Percentiles rank a stretch among this genome's conserved stretches.
These are phyloP conservation scores for Dothistroma septosporum DNA, from an alignment of 2,329 filamentous ascomycete genomes.

Conservation along the genomic window DNA sequence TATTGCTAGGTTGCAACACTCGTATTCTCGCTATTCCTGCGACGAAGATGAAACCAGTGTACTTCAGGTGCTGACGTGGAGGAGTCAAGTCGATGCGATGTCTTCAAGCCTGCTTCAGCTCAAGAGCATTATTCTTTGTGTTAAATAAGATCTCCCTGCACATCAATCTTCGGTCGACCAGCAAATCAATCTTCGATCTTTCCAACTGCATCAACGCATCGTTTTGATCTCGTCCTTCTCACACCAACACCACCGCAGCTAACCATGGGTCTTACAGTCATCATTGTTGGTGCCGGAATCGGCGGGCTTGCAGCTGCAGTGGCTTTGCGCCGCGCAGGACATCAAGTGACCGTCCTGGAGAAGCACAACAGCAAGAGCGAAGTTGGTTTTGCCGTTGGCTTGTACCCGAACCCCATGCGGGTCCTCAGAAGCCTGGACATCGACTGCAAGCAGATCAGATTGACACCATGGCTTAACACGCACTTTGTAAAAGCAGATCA, in stretches of 20 bases:
- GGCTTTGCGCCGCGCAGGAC: constrained; percentile 47
- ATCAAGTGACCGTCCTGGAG: constrained; percentile 53
- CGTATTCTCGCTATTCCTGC: too few species aligned
- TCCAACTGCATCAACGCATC: neutral
- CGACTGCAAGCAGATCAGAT: neutral
- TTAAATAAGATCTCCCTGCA: too few species aligned
- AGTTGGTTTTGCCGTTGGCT: constrained; percentile 14
- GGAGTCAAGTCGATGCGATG: too few species aligned
- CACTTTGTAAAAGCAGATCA: neutral
- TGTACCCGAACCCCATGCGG: constrained; percentile 14
- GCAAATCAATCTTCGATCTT: too few species aligned
- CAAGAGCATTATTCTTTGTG: too few species aligned
- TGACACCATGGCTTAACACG: neutral
- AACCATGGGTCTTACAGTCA: constrained; percentile 36
- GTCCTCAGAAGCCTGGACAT: constrained; percentile 6
- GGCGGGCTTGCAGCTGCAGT: constrained; percentile 50
- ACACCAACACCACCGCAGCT: too few species aligned
- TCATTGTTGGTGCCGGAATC: constrained; percentile 56
- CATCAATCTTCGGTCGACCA: too few species aligned
- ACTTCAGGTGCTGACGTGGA: too few species aligned
- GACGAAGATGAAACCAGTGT: too few species aligned
- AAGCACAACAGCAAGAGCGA: constrained; percentile 44
- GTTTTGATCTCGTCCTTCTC: neutral
- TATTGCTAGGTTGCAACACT: too few species aligned
- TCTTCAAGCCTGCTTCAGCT: too few species aligned